Conservation (phyloP, 2,329 filamentous ascomycete genomes). For the Xylariaceae sp. region DNA sequence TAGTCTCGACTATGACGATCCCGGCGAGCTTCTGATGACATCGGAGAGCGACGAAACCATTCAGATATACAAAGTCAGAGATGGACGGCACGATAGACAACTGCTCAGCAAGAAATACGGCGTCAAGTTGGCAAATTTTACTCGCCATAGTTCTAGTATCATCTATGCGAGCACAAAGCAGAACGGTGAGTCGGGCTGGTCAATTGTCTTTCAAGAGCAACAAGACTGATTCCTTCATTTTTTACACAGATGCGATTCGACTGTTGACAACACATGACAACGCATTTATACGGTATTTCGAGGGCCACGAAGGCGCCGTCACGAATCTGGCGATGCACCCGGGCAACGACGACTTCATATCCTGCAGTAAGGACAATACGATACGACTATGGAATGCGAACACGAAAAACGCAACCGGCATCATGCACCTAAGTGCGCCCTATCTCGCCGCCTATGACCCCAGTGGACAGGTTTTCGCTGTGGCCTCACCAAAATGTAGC, state of each 20-base stretch:
- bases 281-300: conserved; percentile 92
- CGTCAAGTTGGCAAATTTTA: conserved; percentile 88
- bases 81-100: conserved; percentile 83
- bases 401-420: conserved; percentile 72
- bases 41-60: conserved; percentile 92
- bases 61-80: conserved; percentile 89
- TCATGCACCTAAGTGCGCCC: conserved; percentile 73
- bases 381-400: conserved; percentile 85
- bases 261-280: conserved; percentile 93
- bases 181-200: conserved; percentile 55
- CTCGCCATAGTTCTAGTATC: conserved; percentile 83
- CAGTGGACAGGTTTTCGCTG: conserved; percentile 83
- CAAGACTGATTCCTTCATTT: not conserved
- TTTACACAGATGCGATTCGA: conserved; percentile 64
- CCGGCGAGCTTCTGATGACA: conserved; percentile 85
- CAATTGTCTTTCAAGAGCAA: not conserved
- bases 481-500: conserved; percentile 75
- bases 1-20: conserved; percentile 94
- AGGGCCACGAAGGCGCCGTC: conserved; percentile 79
- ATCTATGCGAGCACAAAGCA: conserved; percentile 95
- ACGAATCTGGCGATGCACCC: conserved; percentile 81
- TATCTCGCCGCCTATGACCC: conserved; percentile 88
- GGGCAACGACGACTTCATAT: conserved; percentile 84
- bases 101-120: conserved; percentile 96
- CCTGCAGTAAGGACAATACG: conserved; percentile 84